Evolutionary conservation across 306 rosid species (phyloP), one percentile per base, ranked within the genome.

Genomic region (Senna tora): DNA sequence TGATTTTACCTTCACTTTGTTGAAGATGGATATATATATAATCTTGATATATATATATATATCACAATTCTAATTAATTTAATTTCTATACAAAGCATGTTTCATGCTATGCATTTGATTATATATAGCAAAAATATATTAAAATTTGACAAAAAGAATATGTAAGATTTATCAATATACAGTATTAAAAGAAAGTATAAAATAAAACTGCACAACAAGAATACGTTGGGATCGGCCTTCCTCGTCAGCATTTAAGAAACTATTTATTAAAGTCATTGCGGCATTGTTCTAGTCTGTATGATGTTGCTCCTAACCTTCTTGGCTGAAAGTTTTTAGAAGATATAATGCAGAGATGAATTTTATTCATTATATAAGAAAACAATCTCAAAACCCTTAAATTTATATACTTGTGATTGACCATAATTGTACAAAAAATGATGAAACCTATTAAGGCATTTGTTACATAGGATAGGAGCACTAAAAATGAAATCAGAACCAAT

Each of bases 171-270:
- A n/a, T n/a, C n/a, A n/a, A n/a, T n/a, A n/a, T n/a, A n/a, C n/a
- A n/a, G n/a, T n/a, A n/a, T n/a, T n/a, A n/a, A n/a, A n/a, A n/a
- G n/a, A n/a, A n/a, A n/a, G n/a, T n/a, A n/a, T n/a, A n/a, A n/a
- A n/a, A n/a, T n/a, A n/a, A n/a, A n/a, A n/a, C n/a, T n/a, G n/a
- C n/a, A n/a, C n/a, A n/a, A n/a, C n/a, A 76, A 95, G 99, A 75
- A 95, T 93, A 45, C 99, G 75, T 63, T 95, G 99, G 57, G 99
- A 95, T 30, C 97, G 91, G 15, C 99, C 93, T 65, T 95, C 99
- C 67, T 89, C 99, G 32, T 91, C 99, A 2, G 77, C 86, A 69
- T 93, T 96, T 13, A 93, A 83, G 32, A 91, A 91, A 55, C 99
- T 89, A 54, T 80, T 91, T 79, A 91, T 95, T 87, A 95, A 83